These are phyloP conservation scores for Aspergillus bridgeri DNA, from an alignment of 495 filamentous ascomycete species.

Conservation along the genomic window DNA sequence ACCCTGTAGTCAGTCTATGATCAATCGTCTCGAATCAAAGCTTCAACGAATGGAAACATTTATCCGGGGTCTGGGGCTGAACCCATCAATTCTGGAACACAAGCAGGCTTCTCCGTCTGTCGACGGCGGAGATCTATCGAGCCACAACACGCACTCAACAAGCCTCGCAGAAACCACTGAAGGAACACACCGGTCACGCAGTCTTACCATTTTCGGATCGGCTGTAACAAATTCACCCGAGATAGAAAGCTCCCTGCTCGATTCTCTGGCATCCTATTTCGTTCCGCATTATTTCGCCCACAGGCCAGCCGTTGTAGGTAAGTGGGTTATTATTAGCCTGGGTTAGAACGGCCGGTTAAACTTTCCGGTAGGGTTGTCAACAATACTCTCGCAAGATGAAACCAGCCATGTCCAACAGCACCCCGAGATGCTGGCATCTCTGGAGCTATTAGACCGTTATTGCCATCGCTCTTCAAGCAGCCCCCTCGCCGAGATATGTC, in stretches of 20 bases:
- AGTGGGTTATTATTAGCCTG: background rate
- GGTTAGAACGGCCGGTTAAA: background rate
- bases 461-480: background rate
- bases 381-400: background rate
- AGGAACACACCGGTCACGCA: background rate
- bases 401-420: background rate
- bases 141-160: background rate
- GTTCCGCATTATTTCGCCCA: slow-evolving; percentile 15
- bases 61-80: slow-evolving; percentile 4
- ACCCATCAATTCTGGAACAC: background rate
- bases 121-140: background rate
- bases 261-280: slow-evolving; percentile 7
- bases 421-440: background rate
- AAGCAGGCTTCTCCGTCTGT: too few relatives aligned
- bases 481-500: slow-evolving; percentile 5
- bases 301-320: slow-evolving; percentile 6
- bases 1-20: slow-evolving; percentile 7
- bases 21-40: slow-evolving; percentile 13
- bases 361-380: background rate
- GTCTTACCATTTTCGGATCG: background rate
- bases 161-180: background rate
- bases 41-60: slow-evolving; percentile 12
- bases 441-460: background rate
- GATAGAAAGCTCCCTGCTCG: background rate
- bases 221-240: background rate